Percentiles rank a stretch among this genome's conserved stretches.
Evolutionary conservation across 495 filamentous ascomycete species (phyloP).

Genomic region (Daldinia decipiens): DNA sequence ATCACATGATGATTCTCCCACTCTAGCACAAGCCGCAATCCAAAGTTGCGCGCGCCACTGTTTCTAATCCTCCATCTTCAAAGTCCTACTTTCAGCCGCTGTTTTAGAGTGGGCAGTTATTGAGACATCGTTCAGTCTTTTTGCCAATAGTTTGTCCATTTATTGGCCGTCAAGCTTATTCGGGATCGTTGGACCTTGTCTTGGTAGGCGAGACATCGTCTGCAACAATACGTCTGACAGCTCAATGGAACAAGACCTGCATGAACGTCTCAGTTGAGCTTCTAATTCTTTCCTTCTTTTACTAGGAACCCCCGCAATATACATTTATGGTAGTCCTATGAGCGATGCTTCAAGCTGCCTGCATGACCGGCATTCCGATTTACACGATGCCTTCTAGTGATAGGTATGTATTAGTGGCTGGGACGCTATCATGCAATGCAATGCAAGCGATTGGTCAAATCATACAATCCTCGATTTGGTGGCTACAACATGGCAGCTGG

Average conservation of each 20-base stretch:
- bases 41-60: constrained; percentile 2
- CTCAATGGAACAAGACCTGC: not conserved
- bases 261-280: not conserved
- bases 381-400: constrained; percentile 3
- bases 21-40: not conserved
- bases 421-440: not conserved
- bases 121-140: constrained; percentile 1
- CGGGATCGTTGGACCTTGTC: not conserved
- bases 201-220: not conserved
- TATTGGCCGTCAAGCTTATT: constrained; percentile 2
- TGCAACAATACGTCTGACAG: not conserved
- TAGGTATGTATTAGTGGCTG: not conserved
- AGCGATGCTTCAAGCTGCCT: not conserved
- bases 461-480: not conserved
- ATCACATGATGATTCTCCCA: constrained; percentile 5
- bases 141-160: not conserved
- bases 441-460: not conserved
- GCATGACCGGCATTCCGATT: not conserved
- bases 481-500: not conserved
- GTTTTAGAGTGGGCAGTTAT: constrained; percentile 6
- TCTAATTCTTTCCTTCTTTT: not conserved
- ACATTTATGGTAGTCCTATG: not conserved
- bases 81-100: not conserved
- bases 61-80: not conserved
- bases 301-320: not conserved